These are phyloP conservation scores for Nephelium lappaceum DNA, from an alignment of 345 rosid species.

Conservation along the genomic window DNA sequence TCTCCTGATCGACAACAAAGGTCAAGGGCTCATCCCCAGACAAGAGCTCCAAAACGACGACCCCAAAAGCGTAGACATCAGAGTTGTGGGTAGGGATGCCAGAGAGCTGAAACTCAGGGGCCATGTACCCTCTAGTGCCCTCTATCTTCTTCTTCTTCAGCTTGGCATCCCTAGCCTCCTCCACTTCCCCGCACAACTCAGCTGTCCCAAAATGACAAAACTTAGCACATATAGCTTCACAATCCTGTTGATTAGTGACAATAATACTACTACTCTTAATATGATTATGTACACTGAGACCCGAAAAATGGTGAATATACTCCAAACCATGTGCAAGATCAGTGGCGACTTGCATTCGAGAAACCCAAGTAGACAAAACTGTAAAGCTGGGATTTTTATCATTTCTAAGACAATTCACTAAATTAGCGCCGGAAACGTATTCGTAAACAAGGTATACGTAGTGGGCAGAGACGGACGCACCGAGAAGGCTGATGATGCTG, in stretches of 20 bases:
- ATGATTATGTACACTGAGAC: constrained; percentile 37
- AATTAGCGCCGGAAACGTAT: constrained; percentile 41
- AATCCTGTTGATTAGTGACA: constrained; percentile 19
- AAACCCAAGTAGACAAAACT: constrained; percentile 48
- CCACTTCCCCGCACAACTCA: constrained; percentile 30
- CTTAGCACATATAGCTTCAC: constrained; percentile 25
- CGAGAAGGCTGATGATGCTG: constrained; percentile 35
- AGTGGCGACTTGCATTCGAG: constrained; percentile 51
- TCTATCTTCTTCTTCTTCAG: constrained; percentile 39
- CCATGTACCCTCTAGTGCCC: constrained; percentile 61
- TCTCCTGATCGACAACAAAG: constrained; percentile 35
- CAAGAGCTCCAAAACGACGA: constrained; percentile 53
- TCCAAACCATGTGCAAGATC: constrained; percentile 50
- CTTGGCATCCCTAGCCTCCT: constrained; percentile 22
- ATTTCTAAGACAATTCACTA: constrained; percentile 51
- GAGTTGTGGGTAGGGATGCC: constrained; percentile 42
- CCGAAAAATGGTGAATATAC: constrained; percentile 41
- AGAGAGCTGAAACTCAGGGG: constrained; percentile 47
- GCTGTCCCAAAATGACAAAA: constrained; percentile 43
- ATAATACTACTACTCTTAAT: constrained; percentile 36
- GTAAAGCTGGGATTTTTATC: constrained; percentile 44
- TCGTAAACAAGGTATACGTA: constrained; percentile 50
- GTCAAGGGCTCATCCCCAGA: constrained; percentile 52
- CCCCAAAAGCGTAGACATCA: constrained; percentile 61
- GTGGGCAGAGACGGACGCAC: constrained; percentile 38